These are phyloP conservation scores for Pythium plurisporium DNA, from an alignment of 352 stramenopile genomes.

Conservation along the genomic window DNA sequence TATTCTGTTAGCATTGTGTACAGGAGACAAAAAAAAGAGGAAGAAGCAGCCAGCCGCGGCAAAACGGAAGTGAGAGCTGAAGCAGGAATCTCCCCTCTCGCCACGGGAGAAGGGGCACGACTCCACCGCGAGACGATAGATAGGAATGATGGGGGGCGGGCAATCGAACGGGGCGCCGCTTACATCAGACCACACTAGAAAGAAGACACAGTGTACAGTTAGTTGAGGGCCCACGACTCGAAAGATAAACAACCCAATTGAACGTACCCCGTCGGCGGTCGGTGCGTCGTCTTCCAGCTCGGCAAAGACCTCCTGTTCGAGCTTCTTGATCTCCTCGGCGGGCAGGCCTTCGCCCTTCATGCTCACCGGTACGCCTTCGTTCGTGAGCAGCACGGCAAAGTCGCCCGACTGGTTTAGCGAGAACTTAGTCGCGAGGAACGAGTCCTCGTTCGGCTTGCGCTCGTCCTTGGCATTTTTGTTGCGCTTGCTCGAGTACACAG, in stretches of 20 bases:
- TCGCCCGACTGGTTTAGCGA: slow-evolving; percentile 66
- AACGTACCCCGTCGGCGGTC: slow-evolving; percentile 48
- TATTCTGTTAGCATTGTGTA: slow-evolving; percentile 24
- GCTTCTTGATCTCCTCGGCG: slow-evolving; percentile 52
- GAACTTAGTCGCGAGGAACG: slow-evolving; percentile 78
- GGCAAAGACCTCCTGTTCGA: slow-evolving; percentile 47
- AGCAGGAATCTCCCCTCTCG: neutral
- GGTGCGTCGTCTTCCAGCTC: slow-evolving; percentile 50
- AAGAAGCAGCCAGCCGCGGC: neutral
- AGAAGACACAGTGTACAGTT: neutral
- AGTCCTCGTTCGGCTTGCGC: slow-evolving; percentile 65
- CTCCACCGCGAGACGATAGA: slow-evolving; percentile 12
- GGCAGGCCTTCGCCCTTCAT: slow-evolving; percentile 56
- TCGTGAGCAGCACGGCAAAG: slow-evolving; percentile 56
- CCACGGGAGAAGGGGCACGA: neutral
- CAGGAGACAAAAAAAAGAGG: slow-evolving; percentile 18
- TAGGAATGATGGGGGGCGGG: slow-evolving; percentile 1
- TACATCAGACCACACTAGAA: slow-evolving; percentile 25
- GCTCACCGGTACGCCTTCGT: slow-evolving; percentile 66
- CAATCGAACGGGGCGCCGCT: neutral
- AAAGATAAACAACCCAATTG: neutral
- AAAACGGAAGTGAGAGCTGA: neutral
- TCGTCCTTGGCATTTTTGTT: slow-evolving; percentile 76
- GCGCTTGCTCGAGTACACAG: slow-evolving; percentile 74
- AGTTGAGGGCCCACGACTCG: neutral